Evolutionary conservation across 176 grass and related monocot genomes (phyloP).

Genomic region (Musa acuminata): DNA sequence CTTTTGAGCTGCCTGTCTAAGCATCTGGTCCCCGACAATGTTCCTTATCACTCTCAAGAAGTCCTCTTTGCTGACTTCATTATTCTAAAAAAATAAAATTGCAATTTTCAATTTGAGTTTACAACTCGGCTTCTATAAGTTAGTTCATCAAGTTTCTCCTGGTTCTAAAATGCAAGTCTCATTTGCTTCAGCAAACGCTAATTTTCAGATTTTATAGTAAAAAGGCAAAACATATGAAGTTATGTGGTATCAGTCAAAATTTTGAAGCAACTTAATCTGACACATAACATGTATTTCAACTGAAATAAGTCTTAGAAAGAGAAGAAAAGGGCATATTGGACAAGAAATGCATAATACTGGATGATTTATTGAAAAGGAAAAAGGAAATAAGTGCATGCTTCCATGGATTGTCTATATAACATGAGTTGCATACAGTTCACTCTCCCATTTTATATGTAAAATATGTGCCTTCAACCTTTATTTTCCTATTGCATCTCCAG

Average conservation of each 20-base stretch:
- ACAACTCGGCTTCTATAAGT: background rate
- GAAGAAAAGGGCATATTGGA: background rate
- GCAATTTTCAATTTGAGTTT: background rate
- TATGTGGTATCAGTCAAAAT: background rate
- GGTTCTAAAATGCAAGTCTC: background rate
- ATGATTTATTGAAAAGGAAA: background rate
- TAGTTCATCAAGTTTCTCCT: background rate
- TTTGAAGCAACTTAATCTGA: background rate
- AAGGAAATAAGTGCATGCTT: background rate
- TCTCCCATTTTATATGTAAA: background rate
- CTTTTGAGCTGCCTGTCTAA: constrained; percentile 73
- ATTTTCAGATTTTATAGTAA: background rate
- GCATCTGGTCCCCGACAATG: constrained; percentile 96
- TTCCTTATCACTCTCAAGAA: constrained; percentile 86
- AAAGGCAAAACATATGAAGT: too few relatives aligned
- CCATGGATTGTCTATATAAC: background rate
- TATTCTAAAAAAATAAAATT: constrained; percentile 40
- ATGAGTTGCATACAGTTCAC: background rate
- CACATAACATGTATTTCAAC: too few relatives aligned
- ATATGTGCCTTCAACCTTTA: background rate
- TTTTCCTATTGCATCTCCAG: background rate
- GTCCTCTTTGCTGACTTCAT: constrained; percentile 90
- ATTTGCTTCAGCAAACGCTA: background rate
- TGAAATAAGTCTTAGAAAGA: too few relatives aligned
- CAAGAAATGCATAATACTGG: background rate